phyloP scores from a whole-genome alignment of 768 basidiomycete species.

The Vishniacozyma victoriae region DNA sequence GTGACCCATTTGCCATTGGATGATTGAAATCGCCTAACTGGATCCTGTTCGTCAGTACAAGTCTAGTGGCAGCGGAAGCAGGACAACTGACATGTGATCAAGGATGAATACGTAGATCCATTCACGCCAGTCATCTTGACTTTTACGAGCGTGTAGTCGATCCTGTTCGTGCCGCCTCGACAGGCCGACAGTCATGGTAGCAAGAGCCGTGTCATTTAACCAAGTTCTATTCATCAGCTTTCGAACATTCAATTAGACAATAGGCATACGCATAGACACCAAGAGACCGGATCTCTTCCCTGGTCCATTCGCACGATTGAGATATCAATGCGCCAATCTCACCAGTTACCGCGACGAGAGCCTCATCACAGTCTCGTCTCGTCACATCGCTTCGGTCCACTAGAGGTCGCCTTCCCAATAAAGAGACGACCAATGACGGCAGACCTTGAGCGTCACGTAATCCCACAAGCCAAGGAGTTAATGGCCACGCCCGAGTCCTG shows the following conservation, averaged over 20 bases:
- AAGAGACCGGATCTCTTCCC: slow-evolving; percentile 34
- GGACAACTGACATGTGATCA: slow-evolving; percentile 27
- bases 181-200: slow-evolving; percentile 22
- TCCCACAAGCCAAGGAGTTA: slow-evolving; percentile 41
- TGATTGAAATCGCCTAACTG: slow-evolving; percentile 23
- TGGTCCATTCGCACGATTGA: slow-evolving; percentile 20
- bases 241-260: neutral
- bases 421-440: slow-evolving; percentile 27
- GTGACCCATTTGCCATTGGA: slow-evolving; percentile 20
- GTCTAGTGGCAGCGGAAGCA: neutral
- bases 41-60: slow-evolving; percentile 7
- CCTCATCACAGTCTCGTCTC: slow-evolving; percentile 20
- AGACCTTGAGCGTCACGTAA: slow-evolving; percentile 31
- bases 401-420: slow-evolving; percentile 26
- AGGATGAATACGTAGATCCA: slow-evolving; percentile 40
- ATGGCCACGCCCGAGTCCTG: slow-evolving; percentile 34
- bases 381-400: slow-evolving; percentile 17
- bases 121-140: slow-evolving; percentile 42
- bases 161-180: slow-evolving; percentile 22
- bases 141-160: slow-evolving; percentile 8
- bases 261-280: slow-evolving; percentile 33
- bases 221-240: slow-evolving; percentile 26
- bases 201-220: slow-evolving; percentile 24
- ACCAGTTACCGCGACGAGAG: slow-evolving; percentile 7
- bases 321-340: slow-evolving; percentile 25